Conservation (phyloP, 176 grass and related monocot genomes). For the Rhynchospora pubera region DNA sequence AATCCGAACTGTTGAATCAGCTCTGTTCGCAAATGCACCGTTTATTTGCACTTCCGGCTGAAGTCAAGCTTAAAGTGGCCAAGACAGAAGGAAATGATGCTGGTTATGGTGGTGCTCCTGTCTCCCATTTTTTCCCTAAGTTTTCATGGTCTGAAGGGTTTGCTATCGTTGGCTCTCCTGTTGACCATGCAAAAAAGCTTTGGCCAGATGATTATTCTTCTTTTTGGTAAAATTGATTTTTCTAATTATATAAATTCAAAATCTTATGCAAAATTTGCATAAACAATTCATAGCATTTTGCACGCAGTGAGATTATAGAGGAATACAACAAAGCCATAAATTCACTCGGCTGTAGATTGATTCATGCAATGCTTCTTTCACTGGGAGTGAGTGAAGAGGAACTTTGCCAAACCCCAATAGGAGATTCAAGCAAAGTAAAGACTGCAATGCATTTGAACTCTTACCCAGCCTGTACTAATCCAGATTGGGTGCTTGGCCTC, state of each 20-base stretch:
- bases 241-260: not conserved
- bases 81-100: not conserved
- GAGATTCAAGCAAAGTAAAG: conserved; percentile 10
- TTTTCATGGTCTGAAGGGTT: conserved; percentile 72
- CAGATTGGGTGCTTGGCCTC: conserved; percentile 48
- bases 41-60: conserved; percentile 38
- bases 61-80: conserved; percentile 34
- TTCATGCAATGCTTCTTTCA: conserved; percentile 38
- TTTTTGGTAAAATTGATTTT: conserved; percentile 26
- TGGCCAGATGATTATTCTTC: conserved; percentile 35
- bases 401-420: not conserved
- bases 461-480: conserved; percentile 51
- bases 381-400: conserved; percentile 37
- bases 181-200: conserved; percentile 36
- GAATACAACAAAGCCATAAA: conserved; percentile 45
- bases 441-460: conserved; percentile 32
- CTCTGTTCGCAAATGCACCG: conserved; percentile 25
- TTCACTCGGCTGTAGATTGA: conserved; percentile 18
- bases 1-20: not conserved
- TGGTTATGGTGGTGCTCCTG: conserved; percentile 40
- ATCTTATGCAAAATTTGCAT: not conserved
- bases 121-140: conserved; percentile 36
- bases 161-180: conserved; percentile 28
- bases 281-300: not conserved
- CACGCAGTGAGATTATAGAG: conserved; percentile 46